Evolutionary conservation across 2,329 filamentous ascomycete genomes (phyloP), one percentile per base, ranked within the genome.

Genomic region (Epichloe bromicola): DNA sequence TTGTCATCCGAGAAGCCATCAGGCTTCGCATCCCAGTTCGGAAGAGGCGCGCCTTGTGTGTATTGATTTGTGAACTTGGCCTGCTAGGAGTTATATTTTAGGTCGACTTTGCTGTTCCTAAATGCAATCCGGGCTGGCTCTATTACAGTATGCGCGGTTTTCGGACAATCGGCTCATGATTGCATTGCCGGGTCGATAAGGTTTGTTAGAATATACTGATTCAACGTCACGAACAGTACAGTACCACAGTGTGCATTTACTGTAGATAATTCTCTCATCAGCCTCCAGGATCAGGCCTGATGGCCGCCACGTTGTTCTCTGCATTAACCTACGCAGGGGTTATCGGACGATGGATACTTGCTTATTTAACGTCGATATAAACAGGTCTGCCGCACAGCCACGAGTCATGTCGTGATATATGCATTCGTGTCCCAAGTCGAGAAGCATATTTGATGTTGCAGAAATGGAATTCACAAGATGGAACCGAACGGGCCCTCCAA

Each of bases 281-380:
- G 23, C 36, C 17, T 26, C 38, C 33, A 37, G 39, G 26, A 7
- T 43, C 30, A 43, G 39, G 39, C 20, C 23, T 15, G 34, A 23
- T 37, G 46, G 26, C 26, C 26, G 36, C 41, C 51, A 52, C 51
- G 36, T 52, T 52, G 33, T 41, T 34, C 3, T 49, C 40, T 49
- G 46, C 50, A 37, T 37, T 37, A 11, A 26, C 42, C 19, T 12
- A 33, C 42, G 30, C 46, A 49, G 41, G 46, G 46, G 36, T 5
- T n/a, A n/a, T 15, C 36, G 14, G 4, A 38, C 36, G 14, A 38
- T 38, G 12, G n/a, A 38, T n/a, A 5, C 36, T 15, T n/a, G 36
- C 36, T n/a, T 8, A n/a, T n/a, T 38, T 2, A 11, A 30, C 8
- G 26, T 30, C 26, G 10, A 10, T 10, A 10, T 30, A 7, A 33